These are phyloP conservation scores for Rubroboletus satanas DNA, from an alignment of 768 basidiomycete genomes.

Conservation along the genomic window DNA sequence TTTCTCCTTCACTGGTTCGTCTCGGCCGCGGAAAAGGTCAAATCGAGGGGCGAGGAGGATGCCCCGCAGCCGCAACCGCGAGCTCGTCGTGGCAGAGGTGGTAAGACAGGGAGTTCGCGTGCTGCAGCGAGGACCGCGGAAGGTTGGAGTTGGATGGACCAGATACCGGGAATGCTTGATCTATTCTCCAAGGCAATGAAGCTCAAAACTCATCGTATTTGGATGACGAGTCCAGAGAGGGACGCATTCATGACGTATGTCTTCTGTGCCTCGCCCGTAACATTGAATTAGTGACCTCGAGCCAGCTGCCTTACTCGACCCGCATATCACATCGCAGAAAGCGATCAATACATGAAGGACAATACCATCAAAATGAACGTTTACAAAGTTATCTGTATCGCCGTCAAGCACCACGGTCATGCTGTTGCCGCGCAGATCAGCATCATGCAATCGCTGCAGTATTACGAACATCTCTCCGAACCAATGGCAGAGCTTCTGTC, in stretches of 20 bases:
- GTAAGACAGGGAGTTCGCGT: conserved; percentile 42
- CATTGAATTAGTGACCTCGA: not conserved
- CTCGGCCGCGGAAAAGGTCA: conserved; percentile 72
- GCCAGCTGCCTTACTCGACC: conserved; percentile 84
- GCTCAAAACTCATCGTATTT: conserved; percentile 73
- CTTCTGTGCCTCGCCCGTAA: not conserved
- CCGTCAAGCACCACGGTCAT: conserved; percentile 90
- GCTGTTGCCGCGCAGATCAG: conserved; percentile 79
- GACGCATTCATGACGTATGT: conserved; percentile 76
- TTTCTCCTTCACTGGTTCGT: conserved; percentile 95
- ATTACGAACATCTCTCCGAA: conserved; percentile 92
- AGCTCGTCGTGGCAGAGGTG: conserved; percentile 56
- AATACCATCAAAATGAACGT: conserved; percentile 66
- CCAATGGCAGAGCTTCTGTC: conserved; percentile 89
- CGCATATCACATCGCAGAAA: conserved; percentile 82
- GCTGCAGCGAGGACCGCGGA: conserved; percentile 44
- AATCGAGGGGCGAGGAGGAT: conserved; percentile 46
- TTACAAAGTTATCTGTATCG: conserved; percentile 85
- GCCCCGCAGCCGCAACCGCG: conserved; percentile 45
- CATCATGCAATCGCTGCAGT: conserved; percentile 89
- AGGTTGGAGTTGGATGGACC: conserved; percentile 72
- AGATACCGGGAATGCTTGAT: conserved; percentile 65
- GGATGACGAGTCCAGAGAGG: conserved; percentile 82
- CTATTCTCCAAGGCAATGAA: conserved; percentile 70
- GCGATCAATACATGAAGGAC: conserved; percentile 83